Evolutionary conservation across 2,329 filamentous ascomycete genomes (phyloP).

Genomic region (Aspergillus brasiliensis): DNA sequence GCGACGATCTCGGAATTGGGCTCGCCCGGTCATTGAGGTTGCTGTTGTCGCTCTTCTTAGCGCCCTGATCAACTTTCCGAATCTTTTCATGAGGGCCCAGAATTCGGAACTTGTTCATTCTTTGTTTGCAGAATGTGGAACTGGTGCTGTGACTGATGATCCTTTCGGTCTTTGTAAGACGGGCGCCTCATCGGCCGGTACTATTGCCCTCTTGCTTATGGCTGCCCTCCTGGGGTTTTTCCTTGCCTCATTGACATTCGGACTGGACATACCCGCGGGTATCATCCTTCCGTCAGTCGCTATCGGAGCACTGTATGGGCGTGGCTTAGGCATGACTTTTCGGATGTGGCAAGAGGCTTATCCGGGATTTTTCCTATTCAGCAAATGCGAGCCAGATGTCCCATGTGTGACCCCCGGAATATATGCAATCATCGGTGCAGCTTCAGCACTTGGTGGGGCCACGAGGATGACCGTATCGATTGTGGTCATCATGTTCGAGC

Average conservation of each 20-base stretch:
- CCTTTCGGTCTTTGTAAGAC: constrained; percentile 88
- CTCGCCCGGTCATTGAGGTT: constrained; percentile 78
- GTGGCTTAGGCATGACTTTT: constrained; percentile 84
- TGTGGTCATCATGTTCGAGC: constrained; percentile 98
- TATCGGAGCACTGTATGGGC: constrained; percentile 86
- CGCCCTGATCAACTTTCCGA: constrained; percentile 89
- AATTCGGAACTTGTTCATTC: constrained; percentile 87
- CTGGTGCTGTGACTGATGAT: constrained; percentile 65
- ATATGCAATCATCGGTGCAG: constrained; percentile 94
- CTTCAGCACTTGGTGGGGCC: constrained; percentile 88
- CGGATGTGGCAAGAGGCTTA: constrained; percentile 83
- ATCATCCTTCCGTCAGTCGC: constrained; percentile 97
- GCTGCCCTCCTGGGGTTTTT: constrained; percentile 83
- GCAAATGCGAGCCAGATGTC: constrained; percentile 78
- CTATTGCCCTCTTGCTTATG: constrained; percentile 78
- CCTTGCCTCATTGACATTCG: constrained; percentile 85
- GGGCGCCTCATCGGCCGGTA: constrained; percentile 76
- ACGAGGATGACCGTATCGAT: constrained; percentile 98
- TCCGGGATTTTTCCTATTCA: constrained; percentile 75
- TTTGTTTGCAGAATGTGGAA: constrained; percentile 85
- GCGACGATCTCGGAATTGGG: constrained; percentile 71
- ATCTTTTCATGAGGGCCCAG: constrained; percentile 94
- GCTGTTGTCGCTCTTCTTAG: constrained; percentile 76
- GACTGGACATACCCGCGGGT: constrained; percentile 88
- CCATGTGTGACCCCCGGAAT: constrained; percentile 91